These are phyloP conservation scores for Nakaseomyces delphensis DNA, from an alignment of 1,139 yeast genomes.

Conservation along the genomic window DNA sequence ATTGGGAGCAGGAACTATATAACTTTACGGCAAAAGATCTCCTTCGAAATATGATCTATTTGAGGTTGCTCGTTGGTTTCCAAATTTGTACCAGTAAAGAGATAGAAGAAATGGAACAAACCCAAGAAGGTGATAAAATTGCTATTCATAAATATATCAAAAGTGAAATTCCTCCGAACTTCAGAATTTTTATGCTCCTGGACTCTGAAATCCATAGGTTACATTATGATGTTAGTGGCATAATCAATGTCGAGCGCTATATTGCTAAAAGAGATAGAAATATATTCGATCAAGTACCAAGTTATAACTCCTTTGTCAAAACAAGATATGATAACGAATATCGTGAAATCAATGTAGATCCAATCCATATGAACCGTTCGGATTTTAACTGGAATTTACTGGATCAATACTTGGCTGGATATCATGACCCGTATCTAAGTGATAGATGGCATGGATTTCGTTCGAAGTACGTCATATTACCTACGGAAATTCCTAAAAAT, in stretches of 20 bases:
- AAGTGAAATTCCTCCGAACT: slow-evolving; percentile 42
- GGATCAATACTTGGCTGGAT: slow-evolving; percentile 87
- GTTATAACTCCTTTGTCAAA: slow-evolving; percentile 43
- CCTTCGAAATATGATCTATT: slow-evolving; percentile 79
- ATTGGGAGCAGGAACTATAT: slow-evolving; percentile 32
- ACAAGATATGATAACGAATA: slow-evolving; percentile 71
- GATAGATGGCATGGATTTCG: slow-evolving; percentile 52
- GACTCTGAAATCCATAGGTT: slow-evolving; percentile 83
- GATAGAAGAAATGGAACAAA: slow-evolving; percentile 56
- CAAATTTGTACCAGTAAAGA: slow-evolving; percentile 73
- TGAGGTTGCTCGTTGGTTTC: slow-evolving; percentile 77
- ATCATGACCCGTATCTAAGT: slow-evolving; percentile 55
- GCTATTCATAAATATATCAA: slow-evolving; percentile 20
- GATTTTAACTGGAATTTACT: slow-evolving; percentile 81
- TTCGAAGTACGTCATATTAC: slow-evolving; percentile 76
- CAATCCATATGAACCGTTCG: slow-evolving; percentile 44
- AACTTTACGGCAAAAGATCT: slow-evolving; percentile 49
- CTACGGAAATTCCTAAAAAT: slow-evolving; percentile 58
- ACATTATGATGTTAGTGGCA: slow-evolving; percentile 58
- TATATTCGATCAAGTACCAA: slow-evolving; percentile 28
- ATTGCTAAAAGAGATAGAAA: slow-evolving; percentile 30
- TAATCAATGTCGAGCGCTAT: slow-evolving; percentile 71
- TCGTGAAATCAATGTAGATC: slow-evolving; percentile 49
- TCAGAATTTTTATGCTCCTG: slow-evolving; percentile 62
- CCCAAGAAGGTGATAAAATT: slow-evolving; percentile 33